Evolutionary conservation across 495 filamentous ascomycete species (phyloP).

Genomic region (Echria macrotheca): DNA sequence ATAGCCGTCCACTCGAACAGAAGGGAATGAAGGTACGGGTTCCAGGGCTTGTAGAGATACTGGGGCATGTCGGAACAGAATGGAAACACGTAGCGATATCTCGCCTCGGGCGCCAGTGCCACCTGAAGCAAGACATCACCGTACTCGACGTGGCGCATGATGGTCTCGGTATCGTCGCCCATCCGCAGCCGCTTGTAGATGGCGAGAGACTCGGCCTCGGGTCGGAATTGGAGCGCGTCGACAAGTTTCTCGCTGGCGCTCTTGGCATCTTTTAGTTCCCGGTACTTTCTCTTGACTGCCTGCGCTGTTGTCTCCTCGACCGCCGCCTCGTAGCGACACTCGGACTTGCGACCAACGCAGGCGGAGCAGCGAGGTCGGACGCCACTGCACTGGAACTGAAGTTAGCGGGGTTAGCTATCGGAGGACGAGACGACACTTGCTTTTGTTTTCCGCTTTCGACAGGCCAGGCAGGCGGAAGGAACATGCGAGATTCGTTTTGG

Average conservation of each 20-base stretch:
- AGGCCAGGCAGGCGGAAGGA: neutral
- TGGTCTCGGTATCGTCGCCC: conserved; percentile 21
- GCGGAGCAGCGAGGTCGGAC: neutral
- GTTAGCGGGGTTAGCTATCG: neutral
- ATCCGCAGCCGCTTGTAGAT: conserved; percentile 25
- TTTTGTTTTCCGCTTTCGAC: conserved; percentile 1
- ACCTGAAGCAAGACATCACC: conserved; percentile 30
- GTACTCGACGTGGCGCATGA: conserved; percentile 24
- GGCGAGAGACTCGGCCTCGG: conserved; percentile 21
- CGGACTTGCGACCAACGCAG: neutral
- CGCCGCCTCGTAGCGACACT: neutral
- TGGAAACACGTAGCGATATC: conserved; percentile 30
- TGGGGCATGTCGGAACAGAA: conserved; percentile 21
- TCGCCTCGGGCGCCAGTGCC: conserved; percentile 25
- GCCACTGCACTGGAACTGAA: neutral
- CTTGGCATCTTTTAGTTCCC: neutral
- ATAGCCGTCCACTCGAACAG: neutral
- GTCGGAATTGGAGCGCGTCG: neutral
- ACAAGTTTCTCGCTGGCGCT: neutral
- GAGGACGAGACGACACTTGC: neutral
- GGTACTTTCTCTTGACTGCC: neutral
- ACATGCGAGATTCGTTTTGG: no score
- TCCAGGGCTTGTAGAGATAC: neutral
- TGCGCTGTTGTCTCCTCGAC: neutral
- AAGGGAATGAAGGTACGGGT: neutral